Base-by-base conservation (phyloP, 768 basidiomycete genomes). In the Candolleomyces aberdarensis region DNA sequence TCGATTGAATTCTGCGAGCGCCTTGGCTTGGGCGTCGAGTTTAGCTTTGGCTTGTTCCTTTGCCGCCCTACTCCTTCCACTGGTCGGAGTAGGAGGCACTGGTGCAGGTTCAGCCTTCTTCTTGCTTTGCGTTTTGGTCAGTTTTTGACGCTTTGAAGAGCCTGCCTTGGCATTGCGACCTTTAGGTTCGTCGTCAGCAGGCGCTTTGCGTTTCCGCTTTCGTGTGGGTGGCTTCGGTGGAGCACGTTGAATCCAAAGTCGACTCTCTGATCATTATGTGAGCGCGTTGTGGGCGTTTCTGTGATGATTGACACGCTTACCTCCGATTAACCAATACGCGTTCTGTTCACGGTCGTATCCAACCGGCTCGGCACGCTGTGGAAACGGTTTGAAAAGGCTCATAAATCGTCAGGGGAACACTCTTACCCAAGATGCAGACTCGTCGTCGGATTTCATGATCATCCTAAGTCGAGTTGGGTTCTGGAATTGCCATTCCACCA, bases 401-500 rank as follows among this genome's bases (percentile, higher is more conserved):
- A 60, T 61, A 32, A 57, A 41, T 56, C 57, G 57, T 58, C 52
- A 32, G 59, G 52, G 52, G 36, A 20, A 57, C 32, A 57, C 57
- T 11, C 39, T 43, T 59, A 91, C 93, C 93, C 93, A 95, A 36
- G 81, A 75, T 26, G 88, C 89, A 58, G 78, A 75, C 47, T 93
- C 92, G 62, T 92, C 91, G 59, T 92, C 92, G 55, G 78, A 83
- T 67, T 85, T 89, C 91, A 94, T 92, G 51, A 89, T 72, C 48
- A 78, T 79, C 60, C 91, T 80, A 20, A 94, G 66, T 58, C 88
- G 81, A 56, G 80, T 78, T 5, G 91, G 84, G 67, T 91, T 91
- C 61, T 92, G 87, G 64, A 94, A 93, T 66, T 92, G 91, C 93
- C 93, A 95, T 73, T 95, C 93, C 31, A 80, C 82, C 53, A 94